Conservation (phyloP, 176 grass and related monocot species). For the Musa beccarii region DNA sequence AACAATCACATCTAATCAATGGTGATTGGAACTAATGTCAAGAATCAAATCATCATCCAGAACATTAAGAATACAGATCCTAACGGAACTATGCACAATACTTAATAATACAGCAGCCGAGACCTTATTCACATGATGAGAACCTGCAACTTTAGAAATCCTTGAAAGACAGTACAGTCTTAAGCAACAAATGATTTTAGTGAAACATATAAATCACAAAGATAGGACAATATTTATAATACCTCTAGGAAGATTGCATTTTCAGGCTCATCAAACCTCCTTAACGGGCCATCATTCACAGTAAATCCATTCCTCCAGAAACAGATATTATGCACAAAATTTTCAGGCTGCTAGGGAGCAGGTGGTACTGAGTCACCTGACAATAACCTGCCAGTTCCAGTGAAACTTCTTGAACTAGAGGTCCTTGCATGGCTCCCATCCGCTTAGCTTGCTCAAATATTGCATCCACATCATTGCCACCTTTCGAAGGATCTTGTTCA, state of each 20-base stretch:
- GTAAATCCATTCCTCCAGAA: constrained; percentile 9
- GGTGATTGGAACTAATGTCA: no score
- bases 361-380: constrained; percentile 2
- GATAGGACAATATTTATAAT: no score
- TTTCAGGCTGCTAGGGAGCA: not conserved
- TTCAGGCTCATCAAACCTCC: constrained; percentile 11
- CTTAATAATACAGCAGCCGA: no score
- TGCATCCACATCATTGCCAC: constrained; percentile 3
- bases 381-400: constrained; percentile 5
- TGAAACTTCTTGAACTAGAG: constrained; percentile 4
- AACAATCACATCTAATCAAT: no score
- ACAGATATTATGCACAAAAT: constrained; percentile 7
- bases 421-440: constrained; percentile 1
- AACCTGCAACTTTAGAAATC: no score
- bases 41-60: no score
- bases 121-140: no score
- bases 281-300: constrained; percentile 5
- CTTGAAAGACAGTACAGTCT: no score
- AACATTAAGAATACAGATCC: no score
- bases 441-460: constrained; percentile 7
- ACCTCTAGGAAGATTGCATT: constrained; percentile 4
- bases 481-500: constrained; percentile 4
- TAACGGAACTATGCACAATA: no score
- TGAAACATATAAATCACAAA: no score
- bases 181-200: no score